These are phyloP conservation scores for Colletotrichum orchidophilum DNA, from an alignment of 2,329 filamentous ascomycete species.

Conservation along the genomic window DNA sequence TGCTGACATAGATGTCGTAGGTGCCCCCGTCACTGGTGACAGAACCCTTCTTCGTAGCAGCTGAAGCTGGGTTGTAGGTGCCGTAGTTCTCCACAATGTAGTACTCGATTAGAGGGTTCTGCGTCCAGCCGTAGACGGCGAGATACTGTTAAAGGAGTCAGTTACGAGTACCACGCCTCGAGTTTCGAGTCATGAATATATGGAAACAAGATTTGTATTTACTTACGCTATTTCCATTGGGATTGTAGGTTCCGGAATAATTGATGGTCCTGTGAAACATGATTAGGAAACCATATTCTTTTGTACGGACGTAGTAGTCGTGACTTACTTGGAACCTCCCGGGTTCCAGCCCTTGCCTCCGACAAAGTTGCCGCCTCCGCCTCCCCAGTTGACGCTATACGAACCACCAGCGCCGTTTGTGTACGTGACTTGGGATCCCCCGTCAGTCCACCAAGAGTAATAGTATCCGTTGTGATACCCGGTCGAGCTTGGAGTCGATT, in stretches of 20 bases:
- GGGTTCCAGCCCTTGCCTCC: constrained; percentile 68
- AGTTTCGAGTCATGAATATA: too few relatives aligned
- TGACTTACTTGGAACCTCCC: constrained; percentile 49
- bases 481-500: constrained; percentile 39
- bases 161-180: too few relatives aligned
- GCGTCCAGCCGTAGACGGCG: constrained; percentile 53
- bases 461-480: constrained; percentile 50
- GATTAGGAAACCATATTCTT: not conserved
- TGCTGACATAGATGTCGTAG: constrained; percentile 48
- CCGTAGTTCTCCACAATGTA: constrained; percentile 55
- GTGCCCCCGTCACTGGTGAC: constrained; percentile 45
- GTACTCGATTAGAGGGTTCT: constrained; percentile 49
- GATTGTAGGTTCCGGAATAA: constrained; percentile 42
- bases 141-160: constrained; percentile 50
- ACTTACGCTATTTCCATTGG: constrained; percentile 37
- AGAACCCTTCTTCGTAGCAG: constrained; percentile 43
- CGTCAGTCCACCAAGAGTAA: constrained; percentile 56
- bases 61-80: constrained; percentile 51
- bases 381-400: constrained; percentile 55
- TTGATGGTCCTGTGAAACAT: constrained; percentile 31
- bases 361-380: constrained; percentile 60
- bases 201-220: not conserved
- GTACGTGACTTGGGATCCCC: constrained; percentile 50
- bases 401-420: constrained; percentile 52
- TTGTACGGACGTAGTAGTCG: rapidly evolving